Evolutionary conservation across 345 rosid species (phyloP), one percentile per base, ranked within the genome.

Genomic region (Hypericum androsaemum): DNA sequence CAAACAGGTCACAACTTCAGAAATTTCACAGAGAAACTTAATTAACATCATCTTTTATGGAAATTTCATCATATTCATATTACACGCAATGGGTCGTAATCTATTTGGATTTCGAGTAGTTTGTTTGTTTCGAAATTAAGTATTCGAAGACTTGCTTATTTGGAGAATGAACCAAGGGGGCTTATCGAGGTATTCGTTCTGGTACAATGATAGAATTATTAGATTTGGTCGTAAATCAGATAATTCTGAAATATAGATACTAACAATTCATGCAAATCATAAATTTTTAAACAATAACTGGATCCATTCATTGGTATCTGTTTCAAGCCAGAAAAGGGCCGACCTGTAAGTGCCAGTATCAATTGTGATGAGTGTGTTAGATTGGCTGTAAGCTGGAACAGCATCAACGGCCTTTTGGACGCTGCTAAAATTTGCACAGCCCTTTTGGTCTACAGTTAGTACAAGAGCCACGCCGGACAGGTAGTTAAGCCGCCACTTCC

Each of bases 271-370:
- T n/a, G n/a, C n/a, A n/a, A n/a, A n/a, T n/a, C n/a, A n/a, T n/a
- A n/a, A n/a, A n/a, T 36, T 8, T 7, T 32, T 41, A 8, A 50
- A 12, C 32, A 2, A 37, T 35, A 4, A 4, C 48, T 39, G 10
- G 3, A 43, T 10, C 50, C 14, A 38, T 7, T 32, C 10, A 5
- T 5, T 14, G 8, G 36, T 22, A 47, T 39, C 43, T 13, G 32
- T 22, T 41, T 7, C 15, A 49, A 28, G 6, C 8, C 39, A 39
- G 37, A 59, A 47, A 52, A 16, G 32, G 32, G 32, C 32, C 49
- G 53, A 89, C 95, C 97, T 86, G 80, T 86, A 86, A 53, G 70
- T 76, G 50, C 88, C 95, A 10, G 82, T 74, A 64, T 80, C 74
- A 43, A 89, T 56, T 5, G 86, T 49, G 35, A 83, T 78, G 57